Base-by-base conservation (phyloP, 768 basidiomycete species). In the Crassisporium funariophilum region DNA sequence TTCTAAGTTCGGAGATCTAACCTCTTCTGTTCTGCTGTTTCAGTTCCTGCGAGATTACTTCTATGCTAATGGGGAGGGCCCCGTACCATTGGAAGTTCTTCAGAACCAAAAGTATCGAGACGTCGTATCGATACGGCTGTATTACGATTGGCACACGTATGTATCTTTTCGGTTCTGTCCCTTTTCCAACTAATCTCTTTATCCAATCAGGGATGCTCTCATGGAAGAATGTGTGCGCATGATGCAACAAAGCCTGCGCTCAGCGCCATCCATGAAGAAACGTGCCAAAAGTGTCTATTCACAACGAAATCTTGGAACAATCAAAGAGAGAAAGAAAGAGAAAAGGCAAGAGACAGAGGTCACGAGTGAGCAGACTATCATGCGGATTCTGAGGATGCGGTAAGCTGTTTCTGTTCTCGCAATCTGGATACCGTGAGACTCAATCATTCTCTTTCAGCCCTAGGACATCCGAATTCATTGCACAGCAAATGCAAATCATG, bases 21-120 rank as follows among this genome's bases (percentile, higher is more conserved):
- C 13, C 41, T 59, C 15, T 50, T 47, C 22, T 40, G 27, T 40
- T 48, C 25, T 49, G 5, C 35, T 13, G 15, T 22, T 52, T 5
- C 50, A 95, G 91, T 98, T 98, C 75, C 60, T 99, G 63, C 76
- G 87, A 46, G 91, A 97, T 63, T 99, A 93, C 72, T 98, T 98
- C 75, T 84, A 97, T 62, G 93, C 91, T 2, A 87, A 84, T 11
- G 95, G 95, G 8, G 94, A 97, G 63, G 91, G 92, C 4, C 91
- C 91, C 1, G 81, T 98, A 6, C 82, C 94, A 0, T 70, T 94
- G 44, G 91, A 92, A 60, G 73, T 81, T 16, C 73, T 99, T 20
- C 93, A 95, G 65, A 97, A 95, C 64, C 86, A 91, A 68, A 97
- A 94, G 65, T 98, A 95, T 66, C 85, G 91, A 31, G 95, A 97